Base-by-base conservation (phyloP, 164 flowering plant genomes). In the Dillenia turbinata region DNA sequence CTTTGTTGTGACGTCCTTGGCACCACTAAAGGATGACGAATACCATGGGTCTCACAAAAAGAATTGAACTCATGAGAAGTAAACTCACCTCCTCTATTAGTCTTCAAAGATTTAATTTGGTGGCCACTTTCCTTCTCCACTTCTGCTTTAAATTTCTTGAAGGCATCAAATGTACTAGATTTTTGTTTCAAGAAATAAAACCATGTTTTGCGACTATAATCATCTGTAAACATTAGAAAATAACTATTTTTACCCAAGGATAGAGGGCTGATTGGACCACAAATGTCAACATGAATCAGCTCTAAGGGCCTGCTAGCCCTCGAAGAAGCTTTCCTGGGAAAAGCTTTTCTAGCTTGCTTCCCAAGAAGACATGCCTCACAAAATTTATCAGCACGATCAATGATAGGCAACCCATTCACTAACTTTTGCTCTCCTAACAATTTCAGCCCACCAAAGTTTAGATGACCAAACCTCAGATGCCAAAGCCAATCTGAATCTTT, bases 191-290 rank as follows among this genome's bases (percentile, higher is more conserved):
- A 11, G 43, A 61, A 54, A 49, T 56, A 56, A 9, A 62, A 40
- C 53, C 66, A 62, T 12, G n/a, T 62, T 12, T 62, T 68, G 44
- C 57, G 15, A 6, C 15, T 14, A 47, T 46, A 67, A 16, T 67
- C 65, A 56, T 67, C 70, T 33, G 50, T 67, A 14, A 67, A 61
- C 10, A 44, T 24, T 5, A 67, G 8, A 45, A 67, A 61, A 57
- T 67, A 67, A 0, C 22, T 48, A 8, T 22, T 61, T 0, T 49
- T 44, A 45, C 61, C 61, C 13, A 24, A 11, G 0, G 56, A 67
- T 8, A 8, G 8, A n/a, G 61, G 60, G 2, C 13, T 15, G 43
- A 61, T 55, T 9, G 47, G 61, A 5, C 70, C 61, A 13, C 70
- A 67, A 6, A 67, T 44, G 19, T 67, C 61, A 19, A 33, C n/a